phyloP scores from a whole-genome alignment of 441 rosid species.

The Populus hybrid region DNA sequence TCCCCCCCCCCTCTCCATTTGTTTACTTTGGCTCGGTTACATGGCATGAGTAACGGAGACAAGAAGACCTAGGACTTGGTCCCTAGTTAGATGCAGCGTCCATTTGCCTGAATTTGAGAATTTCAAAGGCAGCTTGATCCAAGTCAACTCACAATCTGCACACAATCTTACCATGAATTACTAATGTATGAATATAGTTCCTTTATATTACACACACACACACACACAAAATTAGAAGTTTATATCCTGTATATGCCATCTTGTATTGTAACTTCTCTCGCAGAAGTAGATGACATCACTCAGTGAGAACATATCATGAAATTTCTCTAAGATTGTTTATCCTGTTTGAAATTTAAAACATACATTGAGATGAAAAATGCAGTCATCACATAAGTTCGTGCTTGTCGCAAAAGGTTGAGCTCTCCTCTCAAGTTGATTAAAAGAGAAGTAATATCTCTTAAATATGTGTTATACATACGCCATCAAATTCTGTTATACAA shows the following conservation, averaged over 20 bases:
- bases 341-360: not conserved
- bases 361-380: not conserved
- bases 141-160: not conserved
- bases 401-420: not conserved
- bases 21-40: not conserved
- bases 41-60: not conserved
- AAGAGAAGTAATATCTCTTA: not conserved
- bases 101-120: conserved; percentile 5
- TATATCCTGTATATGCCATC: no score
- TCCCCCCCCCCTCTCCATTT: no score
- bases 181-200: no score
- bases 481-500: not conserved
- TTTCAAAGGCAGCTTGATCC: not conserved
- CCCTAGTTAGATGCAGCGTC: not conserved
- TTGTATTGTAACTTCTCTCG: no score
- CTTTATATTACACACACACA: no score
- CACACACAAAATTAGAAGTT: no score
- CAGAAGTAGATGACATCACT: no score
- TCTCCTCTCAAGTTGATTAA: not conserved
- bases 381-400: not conserved
- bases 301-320: no score
- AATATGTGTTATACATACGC: no score
- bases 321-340: no score
- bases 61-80: conserved; percentile 4
- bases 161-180: no score